Evolutionary conservation across 306 rosid genomes (phyloP).

Genomic region (Dalbergia cochinchinensis): DNA sequence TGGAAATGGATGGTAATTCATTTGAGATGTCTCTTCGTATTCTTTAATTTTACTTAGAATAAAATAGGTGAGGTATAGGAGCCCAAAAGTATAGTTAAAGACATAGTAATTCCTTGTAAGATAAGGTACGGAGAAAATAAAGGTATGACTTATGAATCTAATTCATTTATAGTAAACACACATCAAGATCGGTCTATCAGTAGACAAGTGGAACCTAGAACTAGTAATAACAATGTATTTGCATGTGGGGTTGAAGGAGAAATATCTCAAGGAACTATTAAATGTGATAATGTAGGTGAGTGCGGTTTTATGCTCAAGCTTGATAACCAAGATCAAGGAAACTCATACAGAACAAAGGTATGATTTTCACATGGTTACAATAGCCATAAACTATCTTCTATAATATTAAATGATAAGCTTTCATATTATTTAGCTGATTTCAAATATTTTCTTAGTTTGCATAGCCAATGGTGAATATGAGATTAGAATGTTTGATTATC

Average conservation of each 20-base stretch:
- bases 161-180: constrained; percentile 36
- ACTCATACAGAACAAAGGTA: constrained; percentile 57
- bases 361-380: constrained; percentile 3
- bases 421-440: constrained; percentile 19
- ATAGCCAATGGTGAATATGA: not conserved
- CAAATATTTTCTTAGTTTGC: not conserved
- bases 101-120: constrained; percentile 26
- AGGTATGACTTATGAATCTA: constrained; percentile 22
- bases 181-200: constrained; percentile 39
- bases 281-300: constrained; percentile 29
- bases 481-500: constrained; percentile 19
- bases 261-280: constrained; percentile 38
- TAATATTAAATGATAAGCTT: not conserved
- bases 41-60: constrained; percentile 42
- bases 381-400: not conserved
- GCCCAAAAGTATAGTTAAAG: constrained; percentile 33
- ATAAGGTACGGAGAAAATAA: constrained; percentile 42
- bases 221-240: constrained; percentile 38
- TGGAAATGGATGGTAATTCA: constrained; percentile 44
- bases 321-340: constrained; percentile 35
- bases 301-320: constrained; percentile 35
- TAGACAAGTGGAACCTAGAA: constrained; percentile 43
- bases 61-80: constrained; percentile 48
- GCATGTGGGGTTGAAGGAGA: constrained; percentile 31
- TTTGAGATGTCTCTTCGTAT: constrained; percentile 50